Evolutionary conservation across 345 rosid genomes (phyloP).

Genomic region (Populus davidiana): DNA sequence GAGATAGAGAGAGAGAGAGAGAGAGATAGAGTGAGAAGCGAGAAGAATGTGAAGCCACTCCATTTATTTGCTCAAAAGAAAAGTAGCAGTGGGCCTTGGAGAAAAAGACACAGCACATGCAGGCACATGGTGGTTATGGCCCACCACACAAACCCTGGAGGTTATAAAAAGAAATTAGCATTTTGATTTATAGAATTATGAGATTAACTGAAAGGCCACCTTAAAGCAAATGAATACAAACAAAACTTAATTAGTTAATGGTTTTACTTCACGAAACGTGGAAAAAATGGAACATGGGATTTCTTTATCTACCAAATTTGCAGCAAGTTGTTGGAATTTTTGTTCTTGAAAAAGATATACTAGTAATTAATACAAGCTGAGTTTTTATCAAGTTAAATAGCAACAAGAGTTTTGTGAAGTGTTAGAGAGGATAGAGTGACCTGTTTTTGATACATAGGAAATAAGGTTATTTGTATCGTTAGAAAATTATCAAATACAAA

Average conservation of each 20-base stretch:
- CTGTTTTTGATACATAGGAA: too few relatives aligned
- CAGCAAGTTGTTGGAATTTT: too few relatives aligned
- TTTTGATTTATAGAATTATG: background rate
- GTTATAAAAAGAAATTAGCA: background rate
- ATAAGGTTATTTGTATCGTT: too few relatives aligned
- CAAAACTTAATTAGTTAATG: background rate
- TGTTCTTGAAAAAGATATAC: background rate
- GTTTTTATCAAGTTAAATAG: background rate
- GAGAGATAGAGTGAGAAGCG: slow-evolving; percentile 24
- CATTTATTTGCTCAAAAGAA: slow-evolving; percentile 56
- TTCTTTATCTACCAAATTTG: background rate
- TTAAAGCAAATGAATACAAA: background rate
- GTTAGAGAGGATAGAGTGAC: too few relatives aligned
- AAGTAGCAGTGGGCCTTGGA: slow-evolving; percentile 53
- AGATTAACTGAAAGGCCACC: background rate
- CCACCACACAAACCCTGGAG: slow-evolving; percentile 47
- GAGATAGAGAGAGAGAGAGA: slow-evolving; percentile 4
- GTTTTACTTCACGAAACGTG: background rate
- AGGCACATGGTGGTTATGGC: slow-evolving; percentile 75
- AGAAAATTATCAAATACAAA: too few relatives aligned
- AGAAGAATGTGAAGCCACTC: slow-evolving; percentile 36
- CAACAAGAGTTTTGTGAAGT: too few relatives aligned
- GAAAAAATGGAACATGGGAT: background rate
- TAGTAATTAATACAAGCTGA: background rate
- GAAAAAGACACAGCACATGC: slow-evolving; percentile 97